Percentiles rank a stretch among this genome's conserved stretches.
Evolutionary conservation across 2,329 filamentous ascomycete species (phyloP).

Genomic region (Trichoderma sp.): DNA sequence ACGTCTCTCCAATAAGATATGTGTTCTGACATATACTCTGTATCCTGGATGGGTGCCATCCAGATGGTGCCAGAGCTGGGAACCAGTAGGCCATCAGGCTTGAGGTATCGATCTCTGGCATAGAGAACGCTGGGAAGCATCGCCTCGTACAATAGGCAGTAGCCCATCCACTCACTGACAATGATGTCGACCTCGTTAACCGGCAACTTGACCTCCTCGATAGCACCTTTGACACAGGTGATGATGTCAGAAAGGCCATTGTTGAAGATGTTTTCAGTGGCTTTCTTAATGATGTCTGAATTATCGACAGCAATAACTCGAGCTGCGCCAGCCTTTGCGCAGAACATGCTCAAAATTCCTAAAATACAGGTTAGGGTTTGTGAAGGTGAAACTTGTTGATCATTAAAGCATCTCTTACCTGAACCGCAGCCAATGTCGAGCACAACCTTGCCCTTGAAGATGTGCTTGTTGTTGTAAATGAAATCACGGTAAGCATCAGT

Average conservation of each 20-base stretch:
- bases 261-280: conserved; percentile 78
- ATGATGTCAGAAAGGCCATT: conserved; percentile 76
- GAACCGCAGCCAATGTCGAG: conserved; percentile 89
- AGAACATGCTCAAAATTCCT: conserved; percentile 93
- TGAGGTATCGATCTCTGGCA: conserved; percentile 84
- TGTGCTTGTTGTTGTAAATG: conserved; percentile 85
- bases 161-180: conserved; percentile 98
- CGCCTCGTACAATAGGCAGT: conserved; percentile 88
- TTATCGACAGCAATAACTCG: conserved; percentile 91
- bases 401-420: conserved; percentile 39
- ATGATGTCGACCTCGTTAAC: conserved; percentile 88
- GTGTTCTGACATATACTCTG: conserved; percentile 75
- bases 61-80: conserved; percentile 83
- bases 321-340: conserved; percentile 82
- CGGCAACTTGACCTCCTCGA: conserved; percentile 81
- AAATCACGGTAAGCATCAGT: conserved; percentile 95
- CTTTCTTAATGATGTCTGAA: conserved; percentile 85
- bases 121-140: conserved; percentile 94
- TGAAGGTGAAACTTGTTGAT: background rate
- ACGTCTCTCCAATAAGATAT: conserved; percentile 87
- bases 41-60: conserved; percentile 77
- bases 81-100: conserved; percentile 77
- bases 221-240: conserved; percentile 78
- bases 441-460: conserved; percentile 84
- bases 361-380: background rate